A percentile compares a stretch with the other conserved stretches of the same genome.
Evolutionary conservation across 768 basidiomycete genomes (phyloP).

Genomic region (Thelephora aurantiotincta): DNA sequence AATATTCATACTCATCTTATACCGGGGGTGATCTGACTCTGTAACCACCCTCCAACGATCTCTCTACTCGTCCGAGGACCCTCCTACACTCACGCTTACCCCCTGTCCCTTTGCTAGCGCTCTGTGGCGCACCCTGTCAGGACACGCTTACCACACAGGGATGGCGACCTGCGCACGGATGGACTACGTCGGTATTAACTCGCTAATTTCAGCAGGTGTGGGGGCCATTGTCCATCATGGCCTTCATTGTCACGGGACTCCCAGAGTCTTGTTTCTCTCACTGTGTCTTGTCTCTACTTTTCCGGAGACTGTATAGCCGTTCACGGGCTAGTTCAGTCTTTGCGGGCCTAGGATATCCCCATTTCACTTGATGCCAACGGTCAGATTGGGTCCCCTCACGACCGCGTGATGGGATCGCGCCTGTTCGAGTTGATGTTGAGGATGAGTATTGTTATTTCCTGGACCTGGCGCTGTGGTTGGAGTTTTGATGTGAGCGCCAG

Average conservation of each 20-base stretch:
- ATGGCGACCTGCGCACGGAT: too few species aligned
- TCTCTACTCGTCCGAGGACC: conserved; percentile 26
- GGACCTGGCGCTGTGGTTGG: too few species aligned
- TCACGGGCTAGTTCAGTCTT: conserved; percentile 88
- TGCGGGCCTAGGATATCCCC: too few species aligned
- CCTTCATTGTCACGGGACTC: conserved; percentile 64
- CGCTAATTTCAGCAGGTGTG: conserved; percentile 69
- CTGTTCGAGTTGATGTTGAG: too few species aligned
- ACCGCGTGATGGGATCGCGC: too few species aligned
- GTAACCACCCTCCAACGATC: conserved; percentile 25
- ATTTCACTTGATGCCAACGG: too few species aligned
- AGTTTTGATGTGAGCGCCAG: too few species aligned
- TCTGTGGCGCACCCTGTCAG: conserved; percentile 78
- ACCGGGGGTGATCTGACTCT: conserved; percentile 59
- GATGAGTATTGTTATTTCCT: too few species aligned
- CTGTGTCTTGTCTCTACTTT: conserved; percentile 62
- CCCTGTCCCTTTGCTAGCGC: conserved; percentile 58
- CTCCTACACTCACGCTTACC: conserved; percentile 53
- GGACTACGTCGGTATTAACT: too few species aligned
- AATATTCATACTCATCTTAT: conserved; percentile 92
- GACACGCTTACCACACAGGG: conserved; percentile 66
- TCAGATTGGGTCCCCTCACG: too few species aligned
- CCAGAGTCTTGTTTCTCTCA: conserved; percentile 48
- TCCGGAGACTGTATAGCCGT: conserved; percentile 71
- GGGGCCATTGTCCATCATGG: conserved; percentile 73